Percentiles rank a stretch among this genome's conserved stretches.
These are phyloP conservation scores for Microcera coccophila DNA, from an alignment of 2,329 filamentous ascomycete species.

Conservation along the genomic window DNA sequence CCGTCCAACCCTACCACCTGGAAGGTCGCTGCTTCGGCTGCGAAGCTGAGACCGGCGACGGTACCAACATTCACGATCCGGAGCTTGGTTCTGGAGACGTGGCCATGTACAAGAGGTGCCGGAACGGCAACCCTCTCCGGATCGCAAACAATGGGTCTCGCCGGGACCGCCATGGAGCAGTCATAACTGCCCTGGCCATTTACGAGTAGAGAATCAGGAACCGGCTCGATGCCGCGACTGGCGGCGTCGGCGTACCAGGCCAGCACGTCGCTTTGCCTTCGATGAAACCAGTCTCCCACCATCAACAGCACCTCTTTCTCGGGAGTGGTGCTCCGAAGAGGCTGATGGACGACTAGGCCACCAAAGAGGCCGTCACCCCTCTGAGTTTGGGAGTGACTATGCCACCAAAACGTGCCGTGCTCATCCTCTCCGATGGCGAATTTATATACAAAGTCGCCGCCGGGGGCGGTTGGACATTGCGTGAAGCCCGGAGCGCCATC, in stretches of 20 bases:
- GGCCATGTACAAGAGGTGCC: no score
- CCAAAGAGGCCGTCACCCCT: conserved; percentile 55
- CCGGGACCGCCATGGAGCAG: conserved; percentile 28
- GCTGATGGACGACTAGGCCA: conserved; percentile 55
- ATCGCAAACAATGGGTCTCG: conserved; percentile 17
- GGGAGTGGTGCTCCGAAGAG: conserved; percentile 23
- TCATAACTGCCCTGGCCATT: conserved; percentile 33
- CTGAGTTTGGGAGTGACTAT: conserved; percentile 52
- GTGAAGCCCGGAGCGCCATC: conserved; percentile 53
- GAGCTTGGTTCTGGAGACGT: no score
- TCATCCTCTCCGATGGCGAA: conserved; percentile 54
- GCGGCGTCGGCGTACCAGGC: conserved; percentile 29
- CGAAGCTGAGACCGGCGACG: not conserved
- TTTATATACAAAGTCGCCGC: conserved; percentile 50
- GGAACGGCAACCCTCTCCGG: not conserved
- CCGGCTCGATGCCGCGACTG: conserved; percentile 40
- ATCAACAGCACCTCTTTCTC: conserved; percentile 53
- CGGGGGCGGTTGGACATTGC: conserved; percentile 50
- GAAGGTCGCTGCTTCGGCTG: not conserved
- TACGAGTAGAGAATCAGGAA: conserved; percentile 32
- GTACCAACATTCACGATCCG: not conserved
- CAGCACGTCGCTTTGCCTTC: conserved; percentile 34
- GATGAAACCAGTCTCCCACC: conserved; percentile 40
- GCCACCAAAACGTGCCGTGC: conserved; percentile 56
- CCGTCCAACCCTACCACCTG: not conserved